Conservation (phyloP, 768 basidiomycete genomes). For the Hortiboletus flavorubellus region DNA sequence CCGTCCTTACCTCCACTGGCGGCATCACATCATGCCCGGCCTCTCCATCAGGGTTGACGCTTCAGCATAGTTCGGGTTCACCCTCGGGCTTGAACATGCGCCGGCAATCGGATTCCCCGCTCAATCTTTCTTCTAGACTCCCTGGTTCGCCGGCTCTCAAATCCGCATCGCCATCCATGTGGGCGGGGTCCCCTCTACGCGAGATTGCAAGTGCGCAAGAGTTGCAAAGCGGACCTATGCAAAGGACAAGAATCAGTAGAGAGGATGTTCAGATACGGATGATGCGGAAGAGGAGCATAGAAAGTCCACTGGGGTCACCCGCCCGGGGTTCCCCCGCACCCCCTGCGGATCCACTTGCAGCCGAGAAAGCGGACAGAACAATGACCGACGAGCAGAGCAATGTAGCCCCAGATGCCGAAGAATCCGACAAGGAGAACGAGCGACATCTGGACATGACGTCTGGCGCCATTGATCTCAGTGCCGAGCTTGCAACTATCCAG, state of each 20-base stretch:
- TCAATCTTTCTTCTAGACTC: slow-evolving; percentile 13
- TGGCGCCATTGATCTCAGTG: slow-evolving; percentile 36
- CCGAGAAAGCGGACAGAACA: background rate
- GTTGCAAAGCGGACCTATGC: slow-evolving; percentile 17
- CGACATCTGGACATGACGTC: slow-evolving; percentile 40
- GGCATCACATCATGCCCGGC: slow-evolving; percentile 1
- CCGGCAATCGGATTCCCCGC: slow-evolving; percentile 24
- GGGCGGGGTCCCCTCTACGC: slow-evolving; percentile 29
- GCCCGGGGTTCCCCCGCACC: slow-evolving; percentile 9
- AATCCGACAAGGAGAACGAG: slow-evolving; percentile 23
- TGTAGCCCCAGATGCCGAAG: background rate
- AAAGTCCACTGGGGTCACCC: slow-evolving; percentile 37
- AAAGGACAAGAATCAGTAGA: slow-evolving; percentile 46
- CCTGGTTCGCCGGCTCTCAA: slow-evolving; percentile 19
- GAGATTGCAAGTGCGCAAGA: slow-evolving; percentile 23
- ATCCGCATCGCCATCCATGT: slow-evolving; percentile 20
- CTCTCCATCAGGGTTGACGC: slow-evolving; percentile 8
- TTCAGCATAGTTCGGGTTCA: slow-evolving; percentile 19
- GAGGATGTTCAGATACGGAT: slow-evolving; percentile 53
- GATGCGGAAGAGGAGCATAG: slow-evolving; percentile 41
- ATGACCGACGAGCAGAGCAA: background rate
- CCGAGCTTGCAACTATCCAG: slow-evolving; percentile 49
- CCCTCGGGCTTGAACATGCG: slow-evolving; percentile 15
- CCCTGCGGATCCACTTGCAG: background rate
- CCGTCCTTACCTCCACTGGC: background rate